Evolutionary conservation across 345 rosid genomes (phyloP), one percentile per base, ranked within the genome.

Genomic region (Melastoma malabathricum): DNA sequence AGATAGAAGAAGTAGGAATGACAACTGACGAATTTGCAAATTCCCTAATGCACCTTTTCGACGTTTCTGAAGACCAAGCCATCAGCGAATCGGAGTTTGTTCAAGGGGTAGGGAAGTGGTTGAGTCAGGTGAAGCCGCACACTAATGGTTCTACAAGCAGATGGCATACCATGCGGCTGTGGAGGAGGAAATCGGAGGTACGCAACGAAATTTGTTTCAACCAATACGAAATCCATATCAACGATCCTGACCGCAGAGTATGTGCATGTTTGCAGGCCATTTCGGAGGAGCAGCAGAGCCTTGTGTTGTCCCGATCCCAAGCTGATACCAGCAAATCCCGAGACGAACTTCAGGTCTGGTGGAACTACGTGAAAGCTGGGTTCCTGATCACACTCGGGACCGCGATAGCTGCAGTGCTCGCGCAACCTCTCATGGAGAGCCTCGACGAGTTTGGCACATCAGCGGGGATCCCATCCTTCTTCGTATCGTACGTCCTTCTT

Each of bases 21-120:
- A 45, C 46, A 29, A 51, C 54, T 3, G 59, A 68, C 15, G 67
- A 67, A 18, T 60, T 52, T 46, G 55, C 48, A 0, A 18, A 52
- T 19, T 62, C 65, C 12, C 18, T 72, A 51, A 51, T 71, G 75
- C 45, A 62, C 18, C 55, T 61, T 49, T 77, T 77, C 38, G 75
- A 69, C 15, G 15, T 52, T 29, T 57, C 75, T 15, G 67, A 25
- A 5, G 71, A 62, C 51, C 27, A 57, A 15, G 29, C 22, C 10
- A 69, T 77, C 29, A 60, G 15, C n/a, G 70, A 69, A 59, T 15
- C 31, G 0, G 72, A 74, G 20, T 78, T 78, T 41, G 23, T 67
- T 15, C 54, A 47, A 19, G 75, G 75, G 12, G 7, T 78, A 31
- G 49, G 70, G 34, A 62, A 46, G 15, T 72, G 77, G 72, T 57